A percentile compares a stretch with the other conserved stretches of the same genome.
Evolutionary conservation across 2,329 filamentous ascomycete species (phyloP).

Genomic region (Cladosporium colombiae): DNA sequence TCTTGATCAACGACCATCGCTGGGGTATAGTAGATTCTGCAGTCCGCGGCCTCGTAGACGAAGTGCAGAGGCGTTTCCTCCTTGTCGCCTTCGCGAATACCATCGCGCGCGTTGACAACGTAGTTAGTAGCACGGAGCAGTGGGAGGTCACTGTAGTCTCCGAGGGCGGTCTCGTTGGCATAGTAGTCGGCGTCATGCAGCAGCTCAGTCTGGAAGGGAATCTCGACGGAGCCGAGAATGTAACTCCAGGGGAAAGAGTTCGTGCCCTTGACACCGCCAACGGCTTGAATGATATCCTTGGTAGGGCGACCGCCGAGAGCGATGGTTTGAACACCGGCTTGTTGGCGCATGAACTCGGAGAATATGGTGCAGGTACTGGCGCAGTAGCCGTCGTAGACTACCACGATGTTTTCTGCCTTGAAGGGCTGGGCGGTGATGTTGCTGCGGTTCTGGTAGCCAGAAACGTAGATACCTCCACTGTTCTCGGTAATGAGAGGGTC

Average conservation of each 20-base stretch:
- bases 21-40: constrained; percentile 54
- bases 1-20: constrained; percentile 52
- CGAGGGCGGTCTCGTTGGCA: constrained; percentile 31
- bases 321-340: constrained; percentile 46
- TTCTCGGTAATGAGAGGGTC: constrained; percentile 45
- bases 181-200: constrained; percentile 31
- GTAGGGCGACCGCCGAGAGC: constrained; percentile 46
- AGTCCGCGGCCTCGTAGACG: constrained; percentile 51
- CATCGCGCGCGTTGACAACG: constrained; percentile 36
- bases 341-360: constrained; percentile 48
- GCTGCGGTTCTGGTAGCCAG: constrained; percentile 51
- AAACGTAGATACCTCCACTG: constrained; percentile 42
- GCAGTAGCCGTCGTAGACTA: constrained; percentile 51
- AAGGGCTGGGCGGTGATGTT: constrained; percentile 55
- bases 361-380: constrained; percentile 50
- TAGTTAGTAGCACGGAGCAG: constrained; percentile 27
- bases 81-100: constrained; percentile 37
- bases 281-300: constrained; percentile 45
- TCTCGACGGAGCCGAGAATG: constrained; percentile 27
- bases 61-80: constrained; percentile 51
- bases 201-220: constrained; percentile 30
- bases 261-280: constrained; percentile 49
- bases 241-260: constrained; percentile 33
- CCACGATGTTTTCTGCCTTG: constrained; percentile 57
- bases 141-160: constrained; percentile 32